A percentile compares a stretch with the other conserved stretches of the same genome.
Evolutionary conservation across 116 monocot genomes (phyloP).

Genomic region (Papilionanthe hybrid): DNA sequence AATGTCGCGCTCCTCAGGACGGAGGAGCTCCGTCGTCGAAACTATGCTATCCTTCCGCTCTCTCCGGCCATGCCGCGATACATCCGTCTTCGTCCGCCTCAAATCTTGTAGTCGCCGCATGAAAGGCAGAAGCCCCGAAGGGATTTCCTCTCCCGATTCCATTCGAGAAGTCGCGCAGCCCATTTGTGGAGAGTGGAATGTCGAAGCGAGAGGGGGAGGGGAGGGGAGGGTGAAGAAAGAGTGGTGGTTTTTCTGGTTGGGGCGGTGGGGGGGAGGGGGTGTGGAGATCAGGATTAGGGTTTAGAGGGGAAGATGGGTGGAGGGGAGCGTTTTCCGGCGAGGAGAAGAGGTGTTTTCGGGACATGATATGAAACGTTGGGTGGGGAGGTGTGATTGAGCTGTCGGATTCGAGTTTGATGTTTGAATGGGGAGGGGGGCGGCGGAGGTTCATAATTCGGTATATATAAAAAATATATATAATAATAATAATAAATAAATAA

Average conservation of each 20-base stretch:
- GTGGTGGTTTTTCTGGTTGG: too few species aligned
- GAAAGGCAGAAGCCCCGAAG: constrained; percentile 7
- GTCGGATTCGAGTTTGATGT: too few species aligned
- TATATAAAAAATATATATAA: too few species aligned
- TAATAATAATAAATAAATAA: too few species aligned
- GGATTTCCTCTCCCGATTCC: constrained; percentile 13
- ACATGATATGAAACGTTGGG: neutral
- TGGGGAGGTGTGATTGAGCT: too few species aligned
- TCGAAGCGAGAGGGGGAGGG: too few species aligned
- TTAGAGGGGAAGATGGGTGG: constrained; percentile 9
- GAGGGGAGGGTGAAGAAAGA: too few species aligned
- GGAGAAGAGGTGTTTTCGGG: neutral
- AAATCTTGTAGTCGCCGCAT: neutral
- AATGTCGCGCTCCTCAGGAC: constrained; percentile 8
- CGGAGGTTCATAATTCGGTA: too few species aligned
- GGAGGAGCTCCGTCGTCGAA: constrained; percentile 26
- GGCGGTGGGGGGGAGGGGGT: neutral
- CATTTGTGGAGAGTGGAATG: constrained; percentile 5
- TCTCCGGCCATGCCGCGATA: neutral
- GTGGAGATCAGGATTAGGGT: neutral
- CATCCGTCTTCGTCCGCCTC: neutral
- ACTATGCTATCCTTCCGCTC: constrained; percentile 22
- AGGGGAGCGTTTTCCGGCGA: constrained; percentile 12
- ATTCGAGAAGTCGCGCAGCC: constrained; percentile 27
- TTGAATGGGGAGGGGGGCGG: too few species aligned